Base-by-base conservation (phyloP, 805 yeast species). In the Starmerella vaccinii region DNA sequence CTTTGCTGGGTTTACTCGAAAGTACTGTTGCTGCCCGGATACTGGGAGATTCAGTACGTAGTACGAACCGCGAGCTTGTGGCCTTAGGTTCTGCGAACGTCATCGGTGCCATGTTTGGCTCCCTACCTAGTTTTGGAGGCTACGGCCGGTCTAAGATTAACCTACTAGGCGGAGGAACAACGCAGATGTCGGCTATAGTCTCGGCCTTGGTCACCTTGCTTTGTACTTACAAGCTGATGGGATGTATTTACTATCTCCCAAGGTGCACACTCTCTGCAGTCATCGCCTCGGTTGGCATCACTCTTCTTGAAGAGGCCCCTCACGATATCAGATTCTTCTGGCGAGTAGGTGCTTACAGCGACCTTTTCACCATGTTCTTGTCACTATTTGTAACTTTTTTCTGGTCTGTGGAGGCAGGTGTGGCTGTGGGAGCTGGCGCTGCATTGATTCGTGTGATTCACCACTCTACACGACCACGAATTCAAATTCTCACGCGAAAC, bases 71-170 rank as follows among this genome's bases (percentile, higher is more conserved):
- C 53, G 98, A 90, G 63, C 69, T 90, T 38, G 89, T 92, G 4
- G 97, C 97, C 0, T 70, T 90, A 27, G 97, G 98, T 1, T 67
- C 76, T 13, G 78, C 83, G 49, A 90, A 89, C 58, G 53, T 87
- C 1, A 67, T 75, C 0, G 80, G 81, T 0, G 75, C 86, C 3
- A 50, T 70, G 29, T 67, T 75, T 49, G 69, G 76, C 29, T 83
- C 88, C 0, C 69, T 90, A 15, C 97, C 98, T 0, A 78, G 95
- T 0, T 89, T 89, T 72, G 98, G 97, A 9, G 97, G 97, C 0
- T 90, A 89, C 62, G 97, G 96, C 1, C 75, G 97, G 60, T 83
- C 95, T 16, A 88, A 84, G 61, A 81, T 90, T 52, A 90, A 90
- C 68, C 83, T 89, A 1, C 70, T 87, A 47, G 79, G 88, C 13